These are phyloP conservation scores for Obelidium mucronatum DNA, from an alignment of 192 early-diverging fungal species.

Conservation along the genomic window DNA sequence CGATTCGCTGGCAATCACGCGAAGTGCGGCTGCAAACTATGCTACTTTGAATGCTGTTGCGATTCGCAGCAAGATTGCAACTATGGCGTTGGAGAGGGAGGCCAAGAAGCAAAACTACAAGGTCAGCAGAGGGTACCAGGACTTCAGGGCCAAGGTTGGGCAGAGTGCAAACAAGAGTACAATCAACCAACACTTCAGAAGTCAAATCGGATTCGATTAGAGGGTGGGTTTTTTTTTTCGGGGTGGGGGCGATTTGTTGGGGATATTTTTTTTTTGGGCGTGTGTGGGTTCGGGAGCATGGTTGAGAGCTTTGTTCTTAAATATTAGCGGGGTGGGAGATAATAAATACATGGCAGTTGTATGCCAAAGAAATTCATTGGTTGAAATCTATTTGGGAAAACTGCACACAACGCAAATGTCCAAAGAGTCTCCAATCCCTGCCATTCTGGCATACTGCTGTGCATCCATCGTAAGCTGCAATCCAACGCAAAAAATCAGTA, in stretches of 20 bases:
- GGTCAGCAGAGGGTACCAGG: conserved; percentile 30
- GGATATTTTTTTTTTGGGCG: too few species aligned
- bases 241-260: too few species aligned
- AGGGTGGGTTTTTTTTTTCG: not conserved
- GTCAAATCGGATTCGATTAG: conserved; percentile 42
- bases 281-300: not conserved
- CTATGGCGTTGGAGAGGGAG: conserved; percentile 29
- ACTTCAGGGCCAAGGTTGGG: conserved; percentile 35
- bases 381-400: not conserved
- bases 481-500: not conserved
- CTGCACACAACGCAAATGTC: not conserved
- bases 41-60: conserved; percentile 35
- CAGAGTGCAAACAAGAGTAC: conserved; percentile 32
- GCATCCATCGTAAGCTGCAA: conserved; percentile 75
- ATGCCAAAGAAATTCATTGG: too few species aligned
- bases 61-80: conserved; percentile 18
- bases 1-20: conserved; percentile 33
- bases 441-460: conserved; percentile 86
- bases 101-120: conserved; percentile 31
- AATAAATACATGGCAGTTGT: too few species aligned
- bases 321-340: not conserved
- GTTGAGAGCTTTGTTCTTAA: not conserved
- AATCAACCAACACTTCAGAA: conserved; percentile 35
- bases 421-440: conserved; percentile 53
- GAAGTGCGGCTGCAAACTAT: conserved; percentile 30